Percentiles rank a stretch among this genome's conserved stretches.
phyloP scores from a whole-genome alignment of 192 early-diverging fungal species.

The Mortierella hygrophila region DNA sequence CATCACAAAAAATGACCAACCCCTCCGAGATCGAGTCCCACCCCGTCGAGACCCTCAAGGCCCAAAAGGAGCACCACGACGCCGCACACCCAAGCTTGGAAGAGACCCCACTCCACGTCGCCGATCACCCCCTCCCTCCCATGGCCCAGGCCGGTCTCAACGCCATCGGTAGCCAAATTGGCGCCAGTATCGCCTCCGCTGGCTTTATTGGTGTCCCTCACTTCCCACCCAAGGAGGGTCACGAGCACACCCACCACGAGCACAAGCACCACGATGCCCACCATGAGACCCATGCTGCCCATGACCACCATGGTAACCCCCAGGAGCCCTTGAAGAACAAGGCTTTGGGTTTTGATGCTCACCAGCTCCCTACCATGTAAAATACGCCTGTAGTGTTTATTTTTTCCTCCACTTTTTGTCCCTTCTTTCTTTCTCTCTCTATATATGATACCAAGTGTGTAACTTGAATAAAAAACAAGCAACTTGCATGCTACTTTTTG shows the following conservation, averaged over 20 bases:
- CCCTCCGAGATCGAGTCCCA: slow-evolving; percentile 8
- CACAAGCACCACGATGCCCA: background rate
- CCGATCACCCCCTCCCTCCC: slow-evolving; percentile 1
- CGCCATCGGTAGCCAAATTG: background rate
- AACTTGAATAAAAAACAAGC: background rate
- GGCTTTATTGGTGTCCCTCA: background rate
- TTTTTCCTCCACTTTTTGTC: background rate
- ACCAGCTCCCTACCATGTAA: background rate
- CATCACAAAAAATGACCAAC: background rate
- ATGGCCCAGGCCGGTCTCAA: background rate
- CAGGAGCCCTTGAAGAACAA: background rate
- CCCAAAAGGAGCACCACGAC: background rate
- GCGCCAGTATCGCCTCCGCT: background rate
- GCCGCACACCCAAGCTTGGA: background rate
- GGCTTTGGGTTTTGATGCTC: background rate
- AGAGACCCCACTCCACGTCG: background rate
- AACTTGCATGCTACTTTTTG: background rate
- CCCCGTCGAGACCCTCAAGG: background rate
- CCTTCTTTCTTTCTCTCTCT: background rate
- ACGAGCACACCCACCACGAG: background rate
- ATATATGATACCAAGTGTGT: background rate
- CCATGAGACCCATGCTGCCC: background rate
- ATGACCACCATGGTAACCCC: background rate
- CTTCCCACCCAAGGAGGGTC: background rate
- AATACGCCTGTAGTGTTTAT: background rate